Evolutionary conservation across 371 early-diverging fungal genomes (phyloP).

Genomic region (Encephalitozoon intestinalis): DNA sequence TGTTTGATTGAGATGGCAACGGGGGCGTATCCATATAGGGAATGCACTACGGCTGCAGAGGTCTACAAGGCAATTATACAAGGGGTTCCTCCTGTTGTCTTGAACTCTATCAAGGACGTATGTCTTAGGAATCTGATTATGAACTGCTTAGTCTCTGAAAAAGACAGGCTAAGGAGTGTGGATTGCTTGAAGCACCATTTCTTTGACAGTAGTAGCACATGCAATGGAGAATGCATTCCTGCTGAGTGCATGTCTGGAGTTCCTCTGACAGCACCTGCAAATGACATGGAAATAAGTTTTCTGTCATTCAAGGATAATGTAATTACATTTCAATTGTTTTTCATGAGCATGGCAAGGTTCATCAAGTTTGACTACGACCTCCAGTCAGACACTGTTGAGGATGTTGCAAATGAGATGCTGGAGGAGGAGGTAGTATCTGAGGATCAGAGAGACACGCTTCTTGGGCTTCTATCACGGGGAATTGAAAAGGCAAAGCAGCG

Average conservation of each 20-base stretch:
- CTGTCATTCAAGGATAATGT: slow-evolving; percentile 48
- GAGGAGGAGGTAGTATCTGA: slow-evolving; percentile 53
- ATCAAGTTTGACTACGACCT: slow-evolving; percentile 78
- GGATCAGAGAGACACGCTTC: slow-evolving; percentile 32
- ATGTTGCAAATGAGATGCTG: slow-evolving; percentile 75
- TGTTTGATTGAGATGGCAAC: slow-evolving; percentile 76
- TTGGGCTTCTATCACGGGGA: slow-evolving; percentile 28
- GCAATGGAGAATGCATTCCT: slow-evolving; percentile 46
- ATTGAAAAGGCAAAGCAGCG: slow-evolving; percentile 29
- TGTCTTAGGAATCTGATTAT: slow-evolving; percentile 70
- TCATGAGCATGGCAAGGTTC: slow-evolving; percentile 61
- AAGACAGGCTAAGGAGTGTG: slow-evolving; percentile 68
- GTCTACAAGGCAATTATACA: slow-evolving; percentile 72
- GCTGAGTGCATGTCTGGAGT: slow-evolving; percentile 8
- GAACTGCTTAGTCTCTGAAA: slow-evolving; percentile 66
- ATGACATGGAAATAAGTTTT: slow-evolving; percentile 41
- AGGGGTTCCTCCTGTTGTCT: slow-evolving; percentile 72
- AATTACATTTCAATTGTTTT: slow-evolving; percentile 69
- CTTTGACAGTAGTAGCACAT: slow-evolving; percentile 67
- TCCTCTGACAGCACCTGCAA: slow-evolving; percentile 23
- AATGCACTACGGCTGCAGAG: slow-evolving; percentile 74
- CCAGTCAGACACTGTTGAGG: slow-evolving; percentile 75
- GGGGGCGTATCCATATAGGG: slow-evolving; percentile 74
- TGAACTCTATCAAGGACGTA: slow-evolving; percentile 65
- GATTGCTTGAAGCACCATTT: slow-evolving; percentile 72